Conservation (phyloP, 768 basidiomycete species). For the Suillus discolor region DNA sequence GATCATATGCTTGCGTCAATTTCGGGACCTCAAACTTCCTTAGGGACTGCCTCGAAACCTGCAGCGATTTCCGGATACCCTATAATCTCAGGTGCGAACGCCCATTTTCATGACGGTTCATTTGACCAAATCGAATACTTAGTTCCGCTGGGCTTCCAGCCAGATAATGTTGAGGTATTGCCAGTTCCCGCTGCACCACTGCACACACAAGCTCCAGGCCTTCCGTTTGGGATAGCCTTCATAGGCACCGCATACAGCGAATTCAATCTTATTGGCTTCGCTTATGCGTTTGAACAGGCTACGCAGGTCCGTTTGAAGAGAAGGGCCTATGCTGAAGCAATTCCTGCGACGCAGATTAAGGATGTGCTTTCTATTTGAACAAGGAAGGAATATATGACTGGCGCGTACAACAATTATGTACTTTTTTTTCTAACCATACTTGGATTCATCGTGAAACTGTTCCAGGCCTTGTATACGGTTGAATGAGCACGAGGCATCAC, state of each 20-base stretch:
- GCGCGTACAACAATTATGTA: too few species aligned
- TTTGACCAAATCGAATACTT: conserved; percentile 7
- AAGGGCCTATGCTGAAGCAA: conserved; percentile 52
- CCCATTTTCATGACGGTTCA: background rate
- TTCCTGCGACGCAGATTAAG: conserved; percentile 53
- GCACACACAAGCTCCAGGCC: conserved; percentile 39
- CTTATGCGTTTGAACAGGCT: conserved; percentile 67
- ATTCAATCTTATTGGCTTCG: conserved; percentile 56
- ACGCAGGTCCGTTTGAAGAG: conserved; percentile 53
- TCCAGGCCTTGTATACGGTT: background rate
- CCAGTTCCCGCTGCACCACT: conserved; percentile 46
- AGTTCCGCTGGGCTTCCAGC: conserved; percentile 65
- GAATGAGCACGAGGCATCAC: background rate
- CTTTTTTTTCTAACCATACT: background rate
- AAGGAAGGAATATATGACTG: background rate
- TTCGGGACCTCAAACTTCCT: background rate
- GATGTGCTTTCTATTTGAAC: conserved; percentile 32
- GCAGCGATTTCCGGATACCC: conserved; percentile 67
- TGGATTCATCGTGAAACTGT: background rate
- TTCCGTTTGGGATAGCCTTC: conserved; percentile 66
- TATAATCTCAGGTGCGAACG: conserved; percentile 57
- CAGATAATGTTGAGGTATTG: conserved; percentile 42
- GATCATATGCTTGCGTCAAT: background rate
- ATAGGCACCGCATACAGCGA: conserved; percentile 65
- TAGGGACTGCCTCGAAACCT: conserved; percentile 32